Base-by-base conservation (phyloP, 2,329 filamentous ascomycete species). In the Macrophomina tecta region DNA sequence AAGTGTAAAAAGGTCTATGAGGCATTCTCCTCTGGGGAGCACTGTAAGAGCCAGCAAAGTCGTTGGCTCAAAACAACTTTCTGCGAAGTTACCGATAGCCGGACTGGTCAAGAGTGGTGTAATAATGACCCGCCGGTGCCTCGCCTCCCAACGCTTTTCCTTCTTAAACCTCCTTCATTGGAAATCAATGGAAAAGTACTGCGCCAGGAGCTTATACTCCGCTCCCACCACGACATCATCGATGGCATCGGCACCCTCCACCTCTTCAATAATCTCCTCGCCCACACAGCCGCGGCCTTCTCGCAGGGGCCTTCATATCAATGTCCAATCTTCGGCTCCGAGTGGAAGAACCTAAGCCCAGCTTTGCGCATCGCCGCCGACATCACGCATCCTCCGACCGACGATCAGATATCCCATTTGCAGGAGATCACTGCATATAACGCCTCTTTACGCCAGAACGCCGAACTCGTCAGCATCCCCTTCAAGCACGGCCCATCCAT, bases 201-300 rank as follows among this genome's bases (percentile, higher is more conserved):
- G 8, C 73, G 70, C 0, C 72, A 74, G 1, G 79, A 81, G 40
- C 67, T 80, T 0, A 69, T 81, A 4, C 70, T 81, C 16, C 75
- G 79, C 0, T 77, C 76, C 1, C 77, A 76, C 0, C 79, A 81
- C 60, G 77, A 81, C 11, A 75, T 80, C n/a, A 76, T 81, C 5
- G 80, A 81, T 38, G 79, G 80, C 0, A 76, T 81, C 2, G 80
- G 79, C 5, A 77, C 78, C 1, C 72, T 81, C 3, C 72, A 73
- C 2, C 69, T 81, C 2, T 68, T 80, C 32, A 72, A 79, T 62
- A 76, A 73, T n/a, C 69, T 77, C 2, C 58, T 77, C 6, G 12
- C 38, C 3, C 69, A 73, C 42, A 72, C 74, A 0, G 67, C 74
- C 0, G 55, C 72, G 4, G 73, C 74, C 0, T 74, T 73, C 18